Conservation (phyloP, 2,329 filamentous ascomycete species). For the Fusarium continuum region DNA sequence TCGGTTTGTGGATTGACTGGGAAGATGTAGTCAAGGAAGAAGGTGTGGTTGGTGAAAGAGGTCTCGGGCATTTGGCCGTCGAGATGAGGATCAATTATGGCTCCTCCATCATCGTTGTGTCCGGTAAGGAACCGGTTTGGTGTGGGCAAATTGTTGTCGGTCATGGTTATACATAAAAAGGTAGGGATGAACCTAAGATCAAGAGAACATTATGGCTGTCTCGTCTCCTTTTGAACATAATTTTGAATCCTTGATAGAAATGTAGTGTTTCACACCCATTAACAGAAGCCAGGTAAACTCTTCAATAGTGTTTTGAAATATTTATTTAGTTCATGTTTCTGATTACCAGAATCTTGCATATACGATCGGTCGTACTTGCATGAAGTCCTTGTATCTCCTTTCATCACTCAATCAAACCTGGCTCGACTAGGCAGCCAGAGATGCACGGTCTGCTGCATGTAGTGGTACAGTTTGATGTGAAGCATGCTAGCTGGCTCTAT, state of each 20-base stretch:
- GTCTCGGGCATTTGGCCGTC: slow-evolving; percentile 16
- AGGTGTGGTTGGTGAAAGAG: slow-evolving; percentile 20
- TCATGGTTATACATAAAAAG: background rate
- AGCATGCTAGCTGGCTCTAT: too few species aligned
- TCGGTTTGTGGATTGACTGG: slow-evolving; percentile 19
- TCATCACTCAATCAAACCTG: background rate
- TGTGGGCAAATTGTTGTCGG: slow-evolving; percentile 21
- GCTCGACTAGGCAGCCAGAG: too few species aligned
- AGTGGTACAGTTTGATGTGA: background rate
- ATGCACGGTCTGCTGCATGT: background rate
- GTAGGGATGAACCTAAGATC: background rate
- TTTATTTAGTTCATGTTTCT: too few species aligned
- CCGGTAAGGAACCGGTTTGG: slow-evolving; percentile 36
- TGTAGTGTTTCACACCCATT: too few species aligned
- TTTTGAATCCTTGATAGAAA: background rate
- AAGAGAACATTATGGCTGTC: too few species aligned
- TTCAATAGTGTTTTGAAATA: too few species aligned
- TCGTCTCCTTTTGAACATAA: too few species aligned
- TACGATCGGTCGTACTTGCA: background rate
- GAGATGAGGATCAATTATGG: slow-evolving; percentile 31
- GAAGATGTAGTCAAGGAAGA: slow-evolving; percentile 32
- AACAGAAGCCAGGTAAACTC: too few species aligned
- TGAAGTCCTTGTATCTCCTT: background rate
- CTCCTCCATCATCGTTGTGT: slow-evolving; percentile 31
- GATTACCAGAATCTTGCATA: too few species aligned